These are phyloP conservation scores for Aspergillus egyptiacus DNA, from an alignment of 495 filamentous ascomycete species.

Conservation along the genomic window DNA sequence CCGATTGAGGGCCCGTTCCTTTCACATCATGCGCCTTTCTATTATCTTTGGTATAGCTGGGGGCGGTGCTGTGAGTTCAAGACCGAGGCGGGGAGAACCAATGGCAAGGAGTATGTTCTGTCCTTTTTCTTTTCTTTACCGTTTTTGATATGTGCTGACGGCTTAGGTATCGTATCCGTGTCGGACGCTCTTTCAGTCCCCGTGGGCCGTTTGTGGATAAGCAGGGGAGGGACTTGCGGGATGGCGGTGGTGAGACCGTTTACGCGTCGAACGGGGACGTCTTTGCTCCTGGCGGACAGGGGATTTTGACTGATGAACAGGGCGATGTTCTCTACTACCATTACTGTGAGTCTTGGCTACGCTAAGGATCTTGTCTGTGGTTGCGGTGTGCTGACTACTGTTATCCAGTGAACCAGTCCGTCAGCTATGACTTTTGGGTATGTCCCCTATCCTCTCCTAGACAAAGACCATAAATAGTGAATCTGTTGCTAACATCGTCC, in stretches of 20 bases:
- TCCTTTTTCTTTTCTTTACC: not conserved
- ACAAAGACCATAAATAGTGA: too few species aligned
- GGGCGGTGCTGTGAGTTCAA: conserved; percentile 64
- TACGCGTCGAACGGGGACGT: conserved; percentile 44
- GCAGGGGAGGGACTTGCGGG: conserved; percentile 28
- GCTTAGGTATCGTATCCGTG: conserved; percentile 39
- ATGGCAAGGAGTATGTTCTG: conserved; percentile 55
- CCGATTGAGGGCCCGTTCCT: conserved; percentile 47
- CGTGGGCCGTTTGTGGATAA: conserved; percentile 41
- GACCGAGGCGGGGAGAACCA: conserved; percentile 35
- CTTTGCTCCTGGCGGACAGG: conserved; percentile 45
- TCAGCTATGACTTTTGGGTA: conserved; percentile 37
- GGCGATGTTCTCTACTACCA: conserved; percentile 45
- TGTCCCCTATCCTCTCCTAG: conserved; percentile 5
- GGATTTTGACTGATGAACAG: conserved; percentile 29
- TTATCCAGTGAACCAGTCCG: conserved; percentile 35
- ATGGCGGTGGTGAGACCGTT: conserved; percentile 39
- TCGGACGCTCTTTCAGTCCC: conserved; percentile 32
- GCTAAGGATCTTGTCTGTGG: not conserved
- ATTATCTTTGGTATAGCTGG: conserved; percentile 67
- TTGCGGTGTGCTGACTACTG: conserved; percentile 2
- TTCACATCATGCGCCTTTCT: conserved; percentile 51
- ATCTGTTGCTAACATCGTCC: conserved; percentile 14
- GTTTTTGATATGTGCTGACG: conserved; percentile 4
- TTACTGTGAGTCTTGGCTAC: conserved; percentile 37